Evolutionary conservation across 139 green algal genomes (phyloP), one percentile per base, ranked within the genome.

Genomic region (Micractinium conductrix): DNA sequence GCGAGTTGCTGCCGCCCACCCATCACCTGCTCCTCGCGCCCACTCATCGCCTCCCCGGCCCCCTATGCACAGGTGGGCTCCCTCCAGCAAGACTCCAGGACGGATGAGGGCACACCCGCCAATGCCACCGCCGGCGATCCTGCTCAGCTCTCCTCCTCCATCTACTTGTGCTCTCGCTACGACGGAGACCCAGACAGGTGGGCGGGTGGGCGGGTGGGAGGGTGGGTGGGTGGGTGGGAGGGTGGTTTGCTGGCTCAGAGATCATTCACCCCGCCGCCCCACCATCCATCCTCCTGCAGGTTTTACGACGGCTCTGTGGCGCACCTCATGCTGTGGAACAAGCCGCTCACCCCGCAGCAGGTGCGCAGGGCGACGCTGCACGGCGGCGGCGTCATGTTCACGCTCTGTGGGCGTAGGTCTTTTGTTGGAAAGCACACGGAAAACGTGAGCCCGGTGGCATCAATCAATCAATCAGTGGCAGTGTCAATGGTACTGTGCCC

Each of bases 281-380:
- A 6, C 38, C 69, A 3, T 37, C 40, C 7, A 35, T 14, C n/a
- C 42, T 4, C 0, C 24, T 35, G 43, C 81, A 86, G 81, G 72
- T 88, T 79, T 65, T 93, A 86, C 48, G 84, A 88, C 44, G 90
- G 90, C 58, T 78, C 30, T 22, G 24, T 93, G 43, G 85, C 89
- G 2, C 82, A 93, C 48, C 68, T 92, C 30, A 71, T 79, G 62
- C 69, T 93, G 3, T 93, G 81, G n/a, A 58, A 87, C 60, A 19
- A 43, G 8, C 48, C 50, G 1, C 78, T 93, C 22, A 69, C 42
- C 0, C n/a, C 79, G 1, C 26, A 88, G 12, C 28, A 80, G 35
- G 78, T 90, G 42, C n/a, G n/a, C n/a, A n/a, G n/a, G n/a, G n/a
- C n/a, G n/a, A n/a, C n/a, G n/a, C n/a, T n/a, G n/a, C n/a, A n/a